These are phyloP conservation scores for Hylodesmum podocarpum DNA, from an alignment of 306 rosid genomes.

Conservation along the genomic window DNA sequence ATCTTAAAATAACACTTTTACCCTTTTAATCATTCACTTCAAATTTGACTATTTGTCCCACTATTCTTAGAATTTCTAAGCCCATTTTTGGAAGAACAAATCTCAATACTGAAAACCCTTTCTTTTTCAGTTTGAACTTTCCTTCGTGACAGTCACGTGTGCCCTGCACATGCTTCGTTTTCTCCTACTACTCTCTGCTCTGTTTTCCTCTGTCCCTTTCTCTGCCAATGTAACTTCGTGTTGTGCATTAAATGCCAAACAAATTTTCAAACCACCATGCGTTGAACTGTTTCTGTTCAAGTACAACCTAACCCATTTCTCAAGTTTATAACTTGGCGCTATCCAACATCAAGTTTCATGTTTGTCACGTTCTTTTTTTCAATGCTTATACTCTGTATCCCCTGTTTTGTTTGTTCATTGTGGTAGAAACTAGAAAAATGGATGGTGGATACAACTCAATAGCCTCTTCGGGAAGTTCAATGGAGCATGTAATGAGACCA, in stretches of 20 bases:
- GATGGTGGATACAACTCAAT: constrained; percentile 18
- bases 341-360: constrained; percentile 3
- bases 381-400: not conserved
- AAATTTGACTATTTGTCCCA: constrained; percentile 7
- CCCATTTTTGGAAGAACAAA: not conserved
- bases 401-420: not conserved
- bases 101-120: not conserved
- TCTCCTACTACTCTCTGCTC: too few relatives aligned
- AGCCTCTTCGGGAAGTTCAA: not conserved
- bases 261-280: not conserved
- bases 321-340: constrained; percentile 23
- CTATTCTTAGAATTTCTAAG: not conserved
- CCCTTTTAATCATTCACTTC: constrained; percentile 10
- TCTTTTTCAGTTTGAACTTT: constrained; percentile 18
- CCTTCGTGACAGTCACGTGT: constrained; percentile 39
- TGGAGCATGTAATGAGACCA: constrained; percentile 31
- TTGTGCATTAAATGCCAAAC: not conserved
- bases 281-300: not conserved
- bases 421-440: constrained; percentile 5
- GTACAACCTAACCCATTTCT: not conserved
- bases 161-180: not conserved
- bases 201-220: constrained; percentile 6
- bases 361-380: not conserved
- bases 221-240: not conserved
- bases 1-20: not conserved